Evolutionary conservation across 78 protist species (phyloP).

Genomic region (Dictyostelium purpureum): DNA sequence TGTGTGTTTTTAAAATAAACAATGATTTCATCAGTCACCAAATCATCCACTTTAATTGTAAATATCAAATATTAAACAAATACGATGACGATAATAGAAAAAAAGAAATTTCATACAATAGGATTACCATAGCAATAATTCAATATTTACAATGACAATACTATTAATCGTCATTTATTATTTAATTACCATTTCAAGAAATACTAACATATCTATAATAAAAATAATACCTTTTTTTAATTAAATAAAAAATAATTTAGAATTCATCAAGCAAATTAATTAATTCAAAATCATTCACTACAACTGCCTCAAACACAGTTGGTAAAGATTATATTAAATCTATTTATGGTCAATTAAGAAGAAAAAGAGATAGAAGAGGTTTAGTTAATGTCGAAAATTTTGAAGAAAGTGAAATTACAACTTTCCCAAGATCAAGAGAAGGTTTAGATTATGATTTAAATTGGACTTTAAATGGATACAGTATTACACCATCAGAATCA

Average conservation of each 20-base stretch:
- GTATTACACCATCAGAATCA: slow-evolving; percentile 25
- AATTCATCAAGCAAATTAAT: slow-evolving; percentile 6
- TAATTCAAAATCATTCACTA: slow-evolving; percentile 2
- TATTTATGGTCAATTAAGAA: slow-evolving; percentile 50
- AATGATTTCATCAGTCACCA: background rate
- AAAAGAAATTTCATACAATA: background rate
- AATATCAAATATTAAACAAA: background rate
- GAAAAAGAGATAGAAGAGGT: slow-evolving; percentile 76
- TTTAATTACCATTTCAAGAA: background rate
- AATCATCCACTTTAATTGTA: background rate
- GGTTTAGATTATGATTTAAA: slow-evolving; percentile 61
- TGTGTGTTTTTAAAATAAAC: background rate
- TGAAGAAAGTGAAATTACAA: slow-evolving; percentile 12
- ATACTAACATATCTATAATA: background rate
- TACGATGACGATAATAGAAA: background rate
- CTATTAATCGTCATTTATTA: no score
- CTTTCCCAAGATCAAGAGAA: slow-evolving; percentile 39
- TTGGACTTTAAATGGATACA: slow-evolving; percentile 64
- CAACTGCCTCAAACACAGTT: background rate
- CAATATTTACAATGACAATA: no score
- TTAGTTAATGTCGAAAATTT: slow-evolving; percentile 31
- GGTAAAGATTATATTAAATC: background rate
- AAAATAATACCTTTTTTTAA: background rate
- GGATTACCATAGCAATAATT: no score
- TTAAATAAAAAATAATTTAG: background rate